Evolutionary conservation across 2,329 filamentous ascomycete species (phyloP).

Genomic region (Emergomyces orientalis): DNA sequence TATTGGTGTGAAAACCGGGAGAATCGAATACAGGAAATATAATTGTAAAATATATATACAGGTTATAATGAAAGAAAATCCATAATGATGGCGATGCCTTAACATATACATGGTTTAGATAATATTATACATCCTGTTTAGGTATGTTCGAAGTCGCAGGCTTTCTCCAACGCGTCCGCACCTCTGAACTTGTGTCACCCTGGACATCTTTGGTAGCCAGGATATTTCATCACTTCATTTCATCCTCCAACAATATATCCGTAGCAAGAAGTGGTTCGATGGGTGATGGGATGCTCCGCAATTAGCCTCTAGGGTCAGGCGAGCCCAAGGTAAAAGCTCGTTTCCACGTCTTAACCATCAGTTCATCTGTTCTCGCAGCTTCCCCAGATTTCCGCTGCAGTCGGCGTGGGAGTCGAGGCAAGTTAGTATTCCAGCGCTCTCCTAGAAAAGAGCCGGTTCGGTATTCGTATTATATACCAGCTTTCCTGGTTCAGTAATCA

Average conservation of each 20-base stretch:
- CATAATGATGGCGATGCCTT: neutral
- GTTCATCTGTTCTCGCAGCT: neutral
- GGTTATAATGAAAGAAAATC: neutral
- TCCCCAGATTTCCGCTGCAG: neutral
- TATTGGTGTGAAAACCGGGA: neutral
- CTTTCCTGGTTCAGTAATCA: neutral
- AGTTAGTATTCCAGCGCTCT: neutral
- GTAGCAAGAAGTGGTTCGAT: neutral
- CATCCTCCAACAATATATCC: neutral
- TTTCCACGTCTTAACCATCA: neutral
- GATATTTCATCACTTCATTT: neutral
- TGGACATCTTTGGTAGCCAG: neutral
- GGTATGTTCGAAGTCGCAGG: neutral
- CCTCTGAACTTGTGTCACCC: neutral
- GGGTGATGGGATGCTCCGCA: neutral
- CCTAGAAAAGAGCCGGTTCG: neutral
- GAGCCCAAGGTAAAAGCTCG: neutral
- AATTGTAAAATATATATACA: neutral
- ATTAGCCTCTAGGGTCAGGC: neutral
- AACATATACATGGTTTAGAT: neutral
- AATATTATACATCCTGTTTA: neutral
- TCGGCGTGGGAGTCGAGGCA: neutral
- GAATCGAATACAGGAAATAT: neutral
- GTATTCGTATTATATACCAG: neutral
- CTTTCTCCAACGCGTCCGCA: neutral